Conservation (phyloP, 192 early-diverging fungal species). For the Allomyces arbusculus region DNA sequence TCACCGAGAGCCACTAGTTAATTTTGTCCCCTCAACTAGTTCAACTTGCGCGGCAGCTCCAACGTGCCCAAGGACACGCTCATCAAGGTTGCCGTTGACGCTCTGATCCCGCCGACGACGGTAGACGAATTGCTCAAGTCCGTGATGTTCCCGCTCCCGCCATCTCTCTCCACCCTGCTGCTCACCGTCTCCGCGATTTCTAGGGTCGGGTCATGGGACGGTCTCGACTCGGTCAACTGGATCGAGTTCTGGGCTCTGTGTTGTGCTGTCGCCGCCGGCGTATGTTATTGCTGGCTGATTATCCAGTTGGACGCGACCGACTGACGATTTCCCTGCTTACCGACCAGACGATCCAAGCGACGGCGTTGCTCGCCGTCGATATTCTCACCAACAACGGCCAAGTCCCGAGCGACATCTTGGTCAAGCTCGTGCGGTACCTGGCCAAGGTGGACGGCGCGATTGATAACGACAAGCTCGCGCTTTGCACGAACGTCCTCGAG, state of each 20-base stretch:
- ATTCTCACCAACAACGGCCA: conserved; percentile 15
- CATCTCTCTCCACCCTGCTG: not conserved
- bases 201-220: conserved; percentile 20
- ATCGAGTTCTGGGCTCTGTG: conserved; percentile 22
- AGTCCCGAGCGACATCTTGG: conserved; percentile 6
- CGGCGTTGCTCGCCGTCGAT: conserved; percentile 9
- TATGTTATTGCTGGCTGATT: conserved; percentile 1
- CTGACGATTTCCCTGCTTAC: not conserved
- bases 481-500: not conserved
- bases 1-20: not conserved
- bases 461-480: not conserved
- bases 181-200: not conserved
- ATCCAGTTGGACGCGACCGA: not conserved
- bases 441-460: conserved; percentile 9
- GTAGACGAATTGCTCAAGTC: not conserved
- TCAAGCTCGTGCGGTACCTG: conserved; percentile 13
- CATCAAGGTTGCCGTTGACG: not conserved
- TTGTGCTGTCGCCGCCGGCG: conserved; percentile 16
- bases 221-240: conserved; percentile 17
- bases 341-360: conserved; percentile 14
- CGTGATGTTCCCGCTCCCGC: not conserved
- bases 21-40: not conserved
- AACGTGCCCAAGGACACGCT: not conserved
- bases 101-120: conserved; percentile 4
- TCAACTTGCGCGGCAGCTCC: not conserved